Percentiles rank a stretch among this genome's conserved stretches.
Conservation (phyloP, 495 filamentous ascomycete genomes). For the Staphylotrichum longicolle region DNA sequence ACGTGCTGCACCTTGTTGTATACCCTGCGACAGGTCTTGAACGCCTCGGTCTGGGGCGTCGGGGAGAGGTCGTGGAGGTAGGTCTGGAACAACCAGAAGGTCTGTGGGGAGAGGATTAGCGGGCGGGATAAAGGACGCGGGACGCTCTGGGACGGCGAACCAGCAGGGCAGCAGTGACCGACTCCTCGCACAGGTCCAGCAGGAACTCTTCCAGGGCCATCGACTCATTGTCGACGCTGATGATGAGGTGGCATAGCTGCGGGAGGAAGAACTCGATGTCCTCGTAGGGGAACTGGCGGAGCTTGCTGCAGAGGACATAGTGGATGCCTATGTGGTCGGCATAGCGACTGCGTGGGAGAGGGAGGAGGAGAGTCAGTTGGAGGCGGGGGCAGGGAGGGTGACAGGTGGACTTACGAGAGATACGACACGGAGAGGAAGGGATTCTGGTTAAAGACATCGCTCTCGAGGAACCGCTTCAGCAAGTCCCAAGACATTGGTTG, state of each 20-base stretch:
- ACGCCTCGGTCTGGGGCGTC: constrained; percentile 65
- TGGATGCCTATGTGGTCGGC: constrained; percentile 79
- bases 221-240: constrained; percentile 78
- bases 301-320: constrained; percentile 75
- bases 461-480: constrained; percentile 74
- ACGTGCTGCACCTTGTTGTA: constrained; percentile 80
- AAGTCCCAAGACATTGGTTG: constrained; percentile 57
- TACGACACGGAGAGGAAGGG: constrained; percentile 77
- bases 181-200: constrained; percentile 75
- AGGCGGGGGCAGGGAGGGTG: not conserved
- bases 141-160: constrained; percentile 44
- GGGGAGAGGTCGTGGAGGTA: constrained; percentile 71
- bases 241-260: constrained; percentile 74
- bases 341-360: constrained; percentile 58
- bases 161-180: constrained; percentile 71
- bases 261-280: constrained; percentile 84
- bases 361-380: constrained; percentile 13
- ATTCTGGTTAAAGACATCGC: constrained; percentile 78
- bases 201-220: constrained; percentile 81
- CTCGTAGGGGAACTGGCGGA: constrained; percentile 75
- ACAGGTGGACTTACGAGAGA: too few relatives aligned
- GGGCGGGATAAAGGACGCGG: not conserved
- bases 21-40: constrained; percentile 69
- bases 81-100: constrained; percentile 80
- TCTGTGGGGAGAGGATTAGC: constrained; percentile 47